phyloP scores from a whole-genome alignment of 768 basidiomycete genomes.

The Tricholomella constricta region DNA sequence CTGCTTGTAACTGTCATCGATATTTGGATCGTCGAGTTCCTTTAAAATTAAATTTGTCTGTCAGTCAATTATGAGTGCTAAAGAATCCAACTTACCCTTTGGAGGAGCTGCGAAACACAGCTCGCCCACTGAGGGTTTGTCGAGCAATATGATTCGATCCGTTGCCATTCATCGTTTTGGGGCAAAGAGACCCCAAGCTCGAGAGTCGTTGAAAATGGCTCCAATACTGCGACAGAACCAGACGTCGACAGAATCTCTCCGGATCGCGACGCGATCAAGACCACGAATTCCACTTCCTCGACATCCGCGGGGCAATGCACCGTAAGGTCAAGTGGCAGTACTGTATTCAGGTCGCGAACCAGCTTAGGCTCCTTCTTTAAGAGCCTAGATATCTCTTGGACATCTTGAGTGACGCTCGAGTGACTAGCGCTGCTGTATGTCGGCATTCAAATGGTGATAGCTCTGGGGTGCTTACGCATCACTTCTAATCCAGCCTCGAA shows the following conservation, averaged over 20 bases:
- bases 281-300: background rate
- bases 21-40: conserved; percentile 5
- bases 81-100: conserved; percentile 2
- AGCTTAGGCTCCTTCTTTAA: conserved; percentile 9
- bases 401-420: background rate
- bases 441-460: background rate
- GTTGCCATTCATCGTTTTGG: conserved; percentile 3
- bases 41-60: background rate
- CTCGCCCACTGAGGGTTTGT: conserved; percentile 6
- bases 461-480: background rate
- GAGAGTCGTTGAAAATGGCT: conserved; percentile 2
- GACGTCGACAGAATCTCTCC: conserved; percentile 12
- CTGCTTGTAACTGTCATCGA: conserved; percentile 1
- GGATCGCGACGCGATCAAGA: background rate
- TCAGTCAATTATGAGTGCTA: background rate
- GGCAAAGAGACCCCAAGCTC: conserved; percentile 4
- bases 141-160: background rate
- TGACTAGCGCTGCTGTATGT: background rate
- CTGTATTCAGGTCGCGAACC: conserved; percentile 12
- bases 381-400: background rate
- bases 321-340: conserved; percentile 5
- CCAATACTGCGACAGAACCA: background rate
- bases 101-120: conserved; percentile 11
- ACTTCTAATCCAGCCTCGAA: background rate
- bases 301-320: conserved; percentile 10